Evolutionary conservation across 192 early-diverging fungal genomes (phyloP).

Genomic region (Cetraspora pellucida): DNA sequence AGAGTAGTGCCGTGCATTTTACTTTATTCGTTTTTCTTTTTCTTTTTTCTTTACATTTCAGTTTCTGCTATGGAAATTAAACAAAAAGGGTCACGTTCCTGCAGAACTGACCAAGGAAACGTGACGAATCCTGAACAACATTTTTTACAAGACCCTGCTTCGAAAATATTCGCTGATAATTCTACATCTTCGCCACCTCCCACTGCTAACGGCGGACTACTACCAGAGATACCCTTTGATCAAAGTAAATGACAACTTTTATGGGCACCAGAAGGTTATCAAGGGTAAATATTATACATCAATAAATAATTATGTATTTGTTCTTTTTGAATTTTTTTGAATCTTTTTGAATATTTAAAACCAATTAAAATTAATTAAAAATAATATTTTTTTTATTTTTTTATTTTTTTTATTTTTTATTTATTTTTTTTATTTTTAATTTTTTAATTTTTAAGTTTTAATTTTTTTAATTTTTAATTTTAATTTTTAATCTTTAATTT

Average conservation of each 20-base stretch:
- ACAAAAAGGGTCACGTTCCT: neutral
- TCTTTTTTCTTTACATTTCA: too few relatives aligned
- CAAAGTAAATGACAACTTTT: slow-evolving; percentile 23
- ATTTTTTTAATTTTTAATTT: neutral
- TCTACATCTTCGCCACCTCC: neutral
- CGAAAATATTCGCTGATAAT: neutral
- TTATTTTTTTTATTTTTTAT: too few relatives aligned
- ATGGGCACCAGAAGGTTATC: slow-evolving; percentile 24
- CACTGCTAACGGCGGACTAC: neutral
- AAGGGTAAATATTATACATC: slow-evolving; percentile 14
- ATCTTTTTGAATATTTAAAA: too few relatives aligned
- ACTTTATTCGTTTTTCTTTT: too few relatives aligned
- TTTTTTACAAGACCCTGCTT: neutral
- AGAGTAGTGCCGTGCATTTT: too few relatives aligned
- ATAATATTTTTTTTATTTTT: neutral
- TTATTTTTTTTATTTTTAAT: too few relatives aligned
- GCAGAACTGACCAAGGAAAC: neutral
- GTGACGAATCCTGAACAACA: neutral
- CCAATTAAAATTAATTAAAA: too few relatives aligned
- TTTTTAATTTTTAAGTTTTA: too few relatives aligned
- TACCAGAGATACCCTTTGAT: neutral
- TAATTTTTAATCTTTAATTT: neutral
- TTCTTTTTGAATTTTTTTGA: too few relatives aligned
- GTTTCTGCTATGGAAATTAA: neutral
- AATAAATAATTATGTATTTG: neutral